A percentile compares a stretch with the other conserved stretches of the same genome.
Conservation (phyloP, 768 basidiomycete species). For the Auricularia auricula-judae region DNA sequence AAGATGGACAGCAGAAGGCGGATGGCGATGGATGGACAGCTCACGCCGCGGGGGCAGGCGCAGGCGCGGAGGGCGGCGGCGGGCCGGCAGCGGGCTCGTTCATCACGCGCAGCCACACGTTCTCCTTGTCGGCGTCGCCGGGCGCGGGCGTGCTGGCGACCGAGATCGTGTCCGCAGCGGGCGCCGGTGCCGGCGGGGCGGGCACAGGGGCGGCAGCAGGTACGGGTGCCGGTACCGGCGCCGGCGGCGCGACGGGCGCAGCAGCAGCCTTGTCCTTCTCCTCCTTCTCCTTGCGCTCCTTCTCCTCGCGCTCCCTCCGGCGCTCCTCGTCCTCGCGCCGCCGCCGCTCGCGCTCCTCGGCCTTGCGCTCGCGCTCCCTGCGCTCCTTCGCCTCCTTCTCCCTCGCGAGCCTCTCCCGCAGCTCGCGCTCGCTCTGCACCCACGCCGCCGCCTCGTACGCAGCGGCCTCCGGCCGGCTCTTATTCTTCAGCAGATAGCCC, state of each 20-base stretch:
- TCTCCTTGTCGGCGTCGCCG: background rate
- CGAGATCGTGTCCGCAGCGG: background rate
- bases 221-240: background rate
- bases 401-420: conserved; percentile 58
- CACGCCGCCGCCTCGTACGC: conserved; percentile 56
- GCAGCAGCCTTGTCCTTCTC: conserved; percentile 7
- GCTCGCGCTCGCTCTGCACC: conserved; percentile 65
- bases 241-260: background rate
- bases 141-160: background rate
- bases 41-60: background rate
- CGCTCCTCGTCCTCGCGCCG: conserved; percentile 6
- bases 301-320: conserved; percentile 39
- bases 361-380: conserved; percentile 36
- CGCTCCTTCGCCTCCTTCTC: conserved; percentile 65
- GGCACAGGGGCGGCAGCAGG: background rate
- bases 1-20: background rate
- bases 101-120: background rate
- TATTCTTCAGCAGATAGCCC: conserved; percentile 80
- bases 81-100: background rate
- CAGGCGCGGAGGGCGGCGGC: background rate
- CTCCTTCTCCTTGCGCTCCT: conserved; percentile 35
- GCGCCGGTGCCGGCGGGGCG: background rate
- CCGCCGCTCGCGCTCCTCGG: conserved; percentile 13
- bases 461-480: conserved; percentile 69
- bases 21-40: background rate